Base-by-base conservation (phyloP, 495 filamentous ascomycete genomes). In the Pseudevernia furfuracea region DNA sequence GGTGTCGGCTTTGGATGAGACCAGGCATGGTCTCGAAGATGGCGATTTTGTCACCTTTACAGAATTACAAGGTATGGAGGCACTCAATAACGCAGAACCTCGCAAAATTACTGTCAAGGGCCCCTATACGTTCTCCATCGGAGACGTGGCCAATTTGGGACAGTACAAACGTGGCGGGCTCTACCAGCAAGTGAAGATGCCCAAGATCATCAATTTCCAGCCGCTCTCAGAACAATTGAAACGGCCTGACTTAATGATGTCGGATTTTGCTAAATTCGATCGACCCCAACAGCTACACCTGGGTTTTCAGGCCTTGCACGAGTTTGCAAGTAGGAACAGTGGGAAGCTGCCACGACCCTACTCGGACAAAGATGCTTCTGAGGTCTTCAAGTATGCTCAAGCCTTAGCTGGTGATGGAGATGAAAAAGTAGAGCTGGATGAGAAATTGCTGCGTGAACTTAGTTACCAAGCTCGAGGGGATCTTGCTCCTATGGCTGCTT, bases 241-340 rank as follows among this genome's bases (percentile, higher is more conserved):
- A 73, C 88, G 90, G 61, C 95, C 95, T 12, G 93, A 96, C 62
- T 82, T 93, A 63, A 76, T 99, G 65, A 82, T 96, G 32, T 96
- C 95, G 23, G 95, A 99, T 73, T 97, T 89, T 69, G 95, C 95
- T 75, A 99, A 99, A 72, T 96, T 96, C 62, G 94, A 97, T 71
- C 85, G 95, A 46, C 92, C 95, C 0, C 84, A 86, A 66, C 91
- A 97, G 74, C 82, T 99, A 30, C 95, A 99, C 70, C 76, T 94
- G 65, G 95, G 92, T 61, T 86, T 97, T 70, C 93, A 99, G 75
- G 92, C 92, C 34, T 80, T 99, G 34, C 90, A 96, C 73, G 82
- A 85, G 34, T 99, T 96, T 71, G 82, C 79, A 1, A 84, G 89
- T 71, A 76, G 79, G 19, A 84, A 93, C 58, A 74, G 74, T 58